These are phyloP conservation scores for Liriodendron chinense DNA, from an alignment of 164 flowering plant species.

Conservation along the genomic window DNA sequence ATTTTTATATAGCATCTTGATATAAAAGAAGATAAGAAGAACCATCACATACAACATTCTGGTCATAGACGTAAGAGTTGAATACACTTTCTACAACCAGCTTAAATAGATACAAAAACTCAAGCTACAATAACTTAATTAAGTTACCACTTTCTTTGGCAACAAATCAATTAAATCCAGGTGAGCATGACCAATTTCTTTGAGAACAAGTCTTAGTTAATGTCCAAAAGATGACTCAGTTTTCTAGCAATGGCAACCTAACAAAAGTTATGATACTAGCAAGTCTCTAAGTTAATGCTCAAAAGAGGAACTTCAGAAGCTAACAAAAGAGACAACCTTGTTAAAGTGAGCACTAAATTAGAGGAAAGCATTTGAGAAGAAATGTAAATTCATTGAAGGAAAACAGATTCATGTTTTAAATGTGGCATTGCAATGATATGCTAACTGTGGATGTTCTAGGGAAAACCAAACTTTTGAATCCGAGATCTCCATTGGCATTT, in stretches of 20 bases:
- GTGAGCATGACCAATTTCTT: too few species aligned
- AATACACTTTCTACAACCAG: too few species aligned
- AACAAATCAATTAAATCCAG: too few species aligned
- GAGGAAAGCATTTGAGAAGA: background rate
- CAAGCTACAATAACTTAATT: too few species aligned
- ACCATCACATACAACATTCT: background rate
- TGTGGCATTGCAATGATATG: background rate
- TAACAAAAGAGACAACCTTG: background rate
- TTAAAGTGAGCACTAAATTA: background rate
- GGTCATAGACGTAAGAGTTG: background rate
- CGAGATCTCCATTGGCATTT: conserved; percentile 34
- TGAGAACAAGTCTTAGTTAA: too few species aligned
- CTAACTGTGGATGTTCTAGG: conserved; percentile 88
- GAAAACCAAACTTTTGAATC: conserved; percentile 73
- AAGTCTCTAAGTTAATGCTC: too few species aligned
- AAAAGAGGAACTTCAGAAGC: background rate
- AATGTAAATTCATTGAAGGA: background rate
- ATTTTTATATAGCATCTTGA: background rate
- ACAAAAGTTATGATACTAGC: too few species aligned
- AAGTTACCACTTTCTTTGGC: too few species aligned
- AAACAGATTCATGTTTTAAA: background rate
- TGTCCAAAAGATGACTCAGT: too few species aligned
- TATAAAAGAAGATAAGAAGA: background rate
- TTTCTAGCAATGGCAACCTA: too few species aligned
- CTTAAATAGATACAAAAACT: too few species aligned